phyloP scores from a whole-genome alignment of 108 stramenopile species.

The Aurantiochytrium sp. region DNA sequence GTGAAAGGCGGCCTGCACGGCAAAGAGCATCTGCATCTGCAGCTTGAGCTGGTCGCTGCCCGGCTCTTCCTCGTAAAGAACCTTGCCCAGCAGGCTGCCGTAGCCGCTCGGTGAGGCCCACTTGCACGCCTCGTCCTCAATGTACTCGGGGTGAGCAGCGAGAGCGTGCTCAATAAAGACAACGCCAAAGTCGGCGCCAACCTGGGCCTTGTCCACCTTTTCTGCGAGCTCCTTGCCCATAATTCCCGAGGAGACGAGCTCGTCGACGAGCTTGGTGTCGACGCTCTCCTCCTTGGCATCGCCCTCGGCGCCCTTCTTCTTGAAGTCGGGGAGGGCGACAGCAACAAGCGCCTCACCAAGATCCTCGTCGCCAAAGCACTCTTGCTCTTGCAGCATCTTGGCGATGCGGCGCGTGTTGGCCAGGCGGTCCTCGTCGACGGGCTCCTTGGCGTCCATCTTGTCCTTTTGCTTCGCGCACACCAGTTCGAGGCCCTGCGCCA shows the following conservation, averaged over 20 bases:
- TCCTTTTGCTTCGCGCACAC: neutral
- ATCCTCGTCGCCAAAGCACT: neutral
- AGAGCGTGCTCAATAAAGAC: neutral
- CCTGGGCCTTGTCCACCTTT: neutral
- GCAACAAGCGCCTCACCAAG: neutral
- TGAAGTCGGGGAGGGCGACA: neutral
- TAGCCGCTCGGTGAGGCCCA: neutral
- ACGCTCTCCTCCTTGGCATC: neutral
- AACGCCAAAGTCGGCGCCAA: neutral
- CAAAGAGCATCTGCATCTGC: neutral
- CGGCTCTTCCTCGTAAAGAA: neutral
- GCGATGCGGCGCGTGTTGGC: neutral
- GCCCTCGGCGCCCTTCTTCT: neutral
- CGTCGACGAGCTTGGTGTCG: neutral
- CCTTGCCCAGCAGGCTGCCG: neutral
- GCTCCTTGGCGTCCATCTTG: neutral
- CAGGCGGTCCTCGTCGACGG: neutral
- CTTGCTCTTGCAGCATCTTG: neutral
- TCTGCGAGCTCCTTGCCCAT: neutral
- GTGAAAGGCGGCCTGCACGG: neutral
- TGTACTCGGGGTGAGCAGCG: neutral
- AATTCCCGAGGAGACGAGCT: neutral
- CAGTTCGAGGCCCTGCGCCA: neutral
- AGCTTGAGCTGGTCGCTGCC: neutral
- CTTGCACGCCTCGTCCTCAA: conserved; percentile 1